phyloP scores from a whole-genome alignment of 1,284 basidiomycete species.

The Polyporus tsugae region DNA sequence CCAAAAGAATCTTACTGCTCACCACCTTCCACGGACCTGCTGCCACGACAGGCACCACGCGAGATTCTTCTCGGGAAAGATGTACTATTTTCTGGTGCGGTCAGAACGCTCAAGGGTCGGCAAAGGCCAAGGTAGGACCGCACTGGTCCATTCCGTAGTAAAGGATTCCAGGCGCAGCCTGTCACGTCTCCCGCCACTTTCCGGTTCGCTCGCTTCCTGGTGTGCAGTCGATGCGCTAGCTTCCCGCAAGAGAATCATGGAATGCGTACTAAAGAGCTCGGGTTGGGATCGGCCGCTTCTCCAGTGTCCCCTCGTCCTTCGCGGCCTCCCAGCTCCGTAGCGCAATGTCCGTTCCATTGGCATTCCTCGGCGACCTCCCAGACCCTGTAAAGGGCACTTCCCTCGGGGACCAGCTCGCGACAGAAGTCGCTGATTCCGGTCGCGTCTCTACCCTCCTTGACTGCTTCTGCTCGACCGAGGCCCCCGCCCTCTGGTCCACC shows the following conservation, averaged over 20 bases:
- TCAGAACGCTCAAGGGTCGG: not conserved
- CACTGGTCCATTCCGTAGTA: not conserved
- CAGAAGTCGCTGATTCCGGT: conserved; percentile 28
- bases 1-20: conserved; percentile 1
- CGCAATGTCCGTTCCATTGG: conserved; percentile 31
- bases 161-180: not conserved
- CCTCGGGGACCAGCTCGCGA: conserved; percentile 31
- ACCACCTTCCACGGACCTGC: not conserved
- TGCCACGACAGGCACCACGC: not conserved
- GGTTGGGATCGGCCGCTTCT: not conserved
- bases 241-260: not conserved
- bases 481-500: conserved; percentile 31
- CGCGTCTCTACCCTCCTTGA: conserved; percentile 30
- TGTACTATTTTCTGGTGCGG: not conserved
- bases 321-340: conserved; percentile 13
- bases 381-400: conserved; percentile 22
- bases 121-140: not conserved
- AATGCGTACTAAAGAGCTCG: conserved; percentile 1
- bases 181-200: conserved; percentile 10
- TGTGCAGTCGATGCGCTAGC: not conserved
- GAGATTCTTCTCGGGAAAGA: not conserved
- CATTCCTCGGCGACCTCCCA: conserved; percentile 29
- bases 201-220: conserved; percentile 15
- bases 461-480: conserved; percentile 27
- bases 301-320: conserved; percentile 20